These are phyloP conservation scores for Venturia effusa DNA, from an alignment of 2,329 filamentous ascomycete species.

Conservation along the genomic window DNA sequence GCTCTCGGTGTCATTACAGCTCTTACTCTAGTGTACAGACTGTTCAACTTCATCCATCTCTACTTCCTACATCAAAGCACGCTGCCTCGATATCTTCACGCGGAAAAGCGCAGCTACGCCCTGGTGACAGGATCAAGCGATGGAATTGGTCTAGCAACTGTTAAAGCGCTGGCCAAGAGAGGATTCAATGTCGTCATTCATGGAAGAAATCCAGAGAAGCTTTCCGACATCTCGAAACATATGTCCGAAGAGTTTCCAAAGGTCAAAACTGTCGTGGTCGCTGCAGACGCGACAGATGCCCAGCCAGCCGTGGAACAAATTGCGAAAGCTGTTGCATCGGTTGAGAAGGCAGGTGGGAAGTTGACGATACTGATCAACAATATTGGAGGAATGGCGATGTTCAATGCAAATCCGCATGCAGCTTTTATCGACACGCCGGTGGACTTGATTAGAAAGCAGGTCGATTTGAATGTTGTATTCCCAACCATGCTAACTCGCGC, in stretches of 20 bases:
- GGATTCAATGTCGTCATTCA: conserved; percentile 50
- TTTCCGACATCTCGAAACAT: conserved; percentile 30
- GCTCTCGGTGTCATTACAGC: not conserved
- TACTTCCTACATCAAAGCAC: conserved; percentile 9
- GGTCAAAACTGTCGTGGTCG: conserved; percentile 28
- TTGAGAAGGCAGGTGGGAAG: conserved; percentile 25
- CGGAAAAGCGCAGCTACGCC: conserved; percentile 25
- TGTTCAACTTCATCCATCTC: conserved; percentile 1
- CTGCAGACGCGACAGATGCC: conserved; percentile 34
- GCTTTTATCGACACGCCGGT: conserved; percentile 18
- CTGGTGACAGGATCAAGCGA: conserved; percentile 44
- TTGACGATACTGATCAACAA: conserved; percentile 49
- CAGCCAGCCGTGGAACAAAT: conserved; percentile 19
- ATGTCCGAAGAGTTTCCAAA: conserved; percentile 32
- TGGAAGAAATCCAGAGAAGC: conserved; percentile 41
- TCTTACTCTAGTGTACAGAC: not conserved
- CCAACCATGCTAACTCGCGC: conserved; percentile 37
- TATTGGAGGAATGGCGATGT: conserved; percentile 34
- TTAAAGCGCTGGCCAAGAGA: conserved; percentile 37
- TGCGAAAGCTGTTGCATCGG: conserved; percentile 11
- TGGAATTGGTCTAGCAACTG: conserved; percentile 44
- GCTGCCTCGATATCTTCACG: conserved; percentile 9
- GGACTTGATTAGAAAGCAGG: not conserved
- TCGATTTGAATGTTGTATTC: conserved; percentile 31
- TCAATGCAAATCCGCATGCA: conserved; percentile 14